These are phyloP conservation scores for Hemisphaericaspora xylofermentans DNA, from an alignment of 1,139 yeast species.

Conservation along the genomic window DNA sequence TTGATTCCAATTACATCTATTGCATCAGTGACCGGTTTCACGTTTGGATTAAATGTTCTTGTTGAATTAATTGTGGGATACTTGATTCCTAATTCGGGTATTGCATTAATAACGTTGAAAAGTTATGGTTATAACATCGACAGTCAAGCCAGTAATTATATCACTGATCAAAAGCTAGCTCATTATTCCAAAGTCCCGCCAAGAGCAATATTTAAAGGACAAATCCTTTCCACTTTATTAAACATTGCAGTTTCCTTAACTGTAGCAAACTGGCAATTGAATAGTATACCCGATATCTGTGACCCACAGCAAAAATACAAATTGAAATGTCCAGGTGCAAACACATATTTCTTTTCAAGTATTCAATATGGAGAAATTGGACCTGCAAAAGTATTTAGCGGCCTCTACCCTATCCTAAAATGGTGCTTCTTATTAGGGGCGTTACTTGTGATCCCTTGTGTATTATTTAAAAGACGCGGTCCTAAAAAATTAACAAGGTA, in stretches of 20 bases:
- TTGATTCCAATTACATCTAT: constrained; percentile 38
- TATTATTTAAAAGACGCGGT: constrained; percentile 30
- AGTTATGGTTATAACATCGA: constrained; percentile 40
- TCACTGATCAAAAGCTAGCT: constrained; percentile 36
- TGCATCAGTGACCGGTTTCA: constrained; percentile 37
- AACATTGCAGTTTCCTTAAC: constrained; percentile 25
- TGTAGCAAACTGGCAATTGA: constrained; percentile 31
- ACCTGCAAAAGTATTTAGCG: constrained; percentile 32
- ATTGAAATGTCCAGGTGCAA: constrained; percentile 34
- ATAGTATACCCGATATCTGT: constrained; percentile 27
- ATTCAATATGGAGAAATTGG: constrained; percentile 40
- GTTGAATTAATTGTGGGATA: constrained; percentile 43
- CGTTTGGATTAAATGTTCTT: constrained; percentile 39
- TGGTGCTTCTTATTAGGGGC: constrained; percentile 36
- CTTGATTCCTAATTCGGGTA: constrained; percentile 39
- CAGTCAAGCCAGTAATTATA: constrained; percentile 36
- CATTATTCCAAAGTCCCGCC: constrained; percentile 38
- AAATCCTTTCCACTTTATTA: constrained; percentile 29
- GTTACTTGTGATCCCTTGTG: constrained; percentile 27
- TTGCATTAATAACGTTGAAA: constrained; percentile 37
- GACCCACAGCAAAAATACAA: constrained; percentile 26
- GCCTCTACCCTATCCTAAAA: constrained; percentile 32
- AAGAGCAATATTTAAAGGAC: constrained; percentile 33
- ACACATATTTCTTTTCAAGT: constrained; percentile 32
- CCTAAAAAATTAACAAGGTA: constrained; percentile 29